Base-by-base conservation (phyloP, 345 rosid species). In the Clarkia xantiana region DNA sequence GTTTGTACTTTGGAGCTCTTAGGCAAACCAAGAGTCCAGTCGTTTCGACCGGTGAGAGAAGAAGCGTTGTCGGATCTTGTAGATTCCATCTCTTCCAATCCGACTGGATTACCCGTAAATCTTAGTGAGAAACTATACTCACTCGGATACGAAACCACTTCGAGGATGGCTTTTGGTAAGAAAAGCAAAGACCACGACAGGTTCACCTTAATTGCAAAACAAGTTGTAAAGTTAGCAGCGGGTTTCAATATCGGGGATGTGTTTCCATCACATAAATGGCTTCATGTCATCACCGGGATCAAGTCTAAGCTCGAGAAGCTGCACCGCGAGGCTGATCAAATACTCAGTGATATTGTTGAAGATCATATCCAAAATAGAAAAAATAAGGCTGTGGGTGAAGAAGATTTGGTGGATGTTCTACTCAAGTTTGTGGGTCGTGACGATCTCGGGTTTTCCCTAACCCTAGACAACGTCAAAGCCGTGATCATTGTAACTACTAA, bases 331-430 rank as follows among this genome's bases (percentile, higher is more conserved):
- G 40, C 44, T 14, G 62, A 59, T 11, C 40, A 4, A 53, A 59
- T 68, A 36, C 62, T 68, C 1, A 47, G 47, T 14, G 38, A 57
- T 7, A 34, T 62, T 10, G 14, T 58, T 20, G 29, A 29, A 12
- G n/a, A 46, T 5, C 60, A 62, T 34, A 10, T 10, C n/a, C 9
- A 52, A n/a, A 52, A 9, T 4, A 54, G 50, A 40, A 15, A 43
- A 52, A 22, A 15, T 2, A 1, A 14, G 14, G n/a, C 34, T 0
- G 1, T 14, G 11, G 13, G 23, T 1, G 29, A n/a, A n/a, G 57
- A 55, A 18, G 62, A 62, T 45, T n/a, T 68, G 9, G 44, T 55
- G 3, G 62, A 67, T 25, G 46, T 56, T 14, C 55, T 62, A 39
- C 44, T 64, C 11, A 57, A 57, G 51, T 12, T 51, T 45, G 52